These are phyloP conservation scores for Favolaschia claudopus DNA, from an alignment of 768 basidiomycete genomes.

Conservation along the genomic window DNA sequence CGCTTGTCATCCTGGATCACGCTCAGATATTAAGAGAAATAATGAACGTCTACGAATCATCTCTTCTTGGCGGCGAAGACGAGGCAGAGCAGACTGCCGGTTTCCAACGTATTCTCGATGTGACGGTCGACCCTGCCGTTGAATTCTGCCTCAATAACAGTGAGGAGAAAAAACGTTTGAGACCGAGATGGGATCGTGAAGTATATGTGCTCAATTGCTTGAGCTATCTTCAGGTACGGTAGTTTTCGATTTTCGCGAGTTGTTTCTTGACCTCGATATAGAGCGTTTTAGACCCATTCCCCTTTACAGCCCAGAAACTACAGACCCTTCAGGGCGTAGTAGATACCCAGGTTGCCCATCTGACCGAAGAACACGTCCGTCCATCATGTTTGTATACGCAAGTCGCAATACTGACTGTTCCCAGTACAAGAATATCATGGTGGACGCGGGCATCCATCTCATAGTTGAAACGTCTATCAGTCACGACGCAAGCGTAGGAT, in stretches of 20 bases:
- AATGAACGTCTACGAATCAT: slow-evolving; percentile 88
- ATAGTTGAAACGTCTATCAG: slow-evolving; percentile 52
- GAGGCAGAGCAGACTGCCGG: slow-evolving; percentile 47
- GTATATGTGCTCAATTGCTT: slow-evolving; percentile 90
- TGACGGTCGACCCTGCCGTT: slow-evolving; percentile 85
- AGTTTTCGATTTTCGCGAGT: neutral
- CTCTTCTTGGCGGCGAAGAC: slow-evolving; percentile 74
- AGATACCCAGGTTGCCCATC: slow-evolving; percentile 62
- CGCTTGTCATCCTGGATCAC: slow-evolving; percentile 82
- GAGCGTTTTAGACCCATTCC: slow-evolving; percentile 71
- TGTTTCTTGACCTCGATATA: slow-evolving; percentile 33
- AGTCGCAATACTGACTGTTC: neutral
- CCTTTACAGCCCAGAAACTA: slow-evolving; percentile 72
- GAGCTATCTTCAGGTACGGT: slow-evolving; percentile 77
- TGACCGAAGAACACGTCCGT: slow-evolving; percentile 88
- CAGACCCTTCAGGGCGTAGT: slow-evolving; percentile 64
- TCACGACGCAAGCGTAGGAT: slow-evolving; percentile 48
- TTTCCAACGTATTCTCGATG: slow-evolving; percentile 80
- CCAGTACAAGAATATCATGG: slow-evolving; percentile 59
- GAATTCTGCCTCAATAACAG: slow-evolving; percentile 74
- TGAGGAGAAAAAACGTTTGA: slow-evolving; percentile 64
- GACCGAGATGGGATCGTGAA: slow-evolving; percentile 78
- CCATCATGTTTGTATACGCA: neutral
- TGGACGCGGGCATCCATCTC: slow-evolving; percentile 60
- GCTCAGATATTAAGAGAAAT: slow-evolving; percentile 87